Base-by-base conservation (phyloP, 352 stramenopile species). In the Globisporangium iwayamae region DNA sequence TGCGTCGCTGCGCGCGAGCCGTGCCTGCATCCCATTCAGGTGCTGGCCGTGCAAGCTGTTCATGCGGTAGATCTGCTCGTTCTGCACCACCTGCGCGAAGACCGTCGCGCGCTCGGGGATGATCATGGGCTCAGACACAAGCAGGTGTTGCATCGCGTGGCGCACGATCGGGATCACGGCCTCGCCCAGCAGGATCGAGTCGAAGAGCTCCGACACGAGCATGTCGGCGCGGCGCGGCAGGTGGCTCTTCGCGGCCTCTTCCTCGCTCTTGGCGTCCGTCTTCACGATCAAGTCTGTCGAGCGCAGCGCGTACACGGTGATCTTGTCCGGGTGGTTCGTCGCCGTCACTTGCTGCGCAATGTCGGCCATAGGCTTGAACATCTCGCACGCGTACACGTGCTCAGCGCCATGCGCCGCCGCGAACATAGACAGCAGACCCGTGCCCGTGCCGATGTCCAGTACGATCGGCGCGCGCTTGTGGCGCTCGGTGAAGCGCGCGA, bases 191-290 rank as follows among this genome's bases (percentile, higher is more conserved):
- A 98, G 65, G 2, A 92, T 79, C 66, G 89, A 96, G 76, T 98
- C 93, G 54, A 97, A 93, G 25, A 97, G 82, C 76, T 98, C 93
- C 9, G 91, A 97, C 45, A 98, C 90, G n/a, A 97, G 75, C 72
- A 98, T 84, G 57, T 98, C 91, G 3, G 89, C 87, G 18, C 86
- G 85, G 38, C 67, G 64, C 8, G 83, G 85, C 51, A 94, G 54
- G 56, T 92, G 76, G 10, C 65, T 64, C 18, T 64, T 54, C 6
- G 46, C 18, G 28, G 36, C 13, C 3, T 56, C 51, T 25, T 32
- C 16, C 16, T 41, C n/a, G 54, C 46, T 48, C 22, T 22, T 36
- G 6, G n/a, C 32, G 0, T 75, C 66, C 0, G 52, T 20, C 4
- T 65, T 63, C 7, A 94, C 76, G 16, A 71, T 69, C 43, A 96